These are phyloP conservation scores for Suillus hirtellus DNA, from an alignment of 768 basidiomycete species.

Conservation along the genomic window DNA sequence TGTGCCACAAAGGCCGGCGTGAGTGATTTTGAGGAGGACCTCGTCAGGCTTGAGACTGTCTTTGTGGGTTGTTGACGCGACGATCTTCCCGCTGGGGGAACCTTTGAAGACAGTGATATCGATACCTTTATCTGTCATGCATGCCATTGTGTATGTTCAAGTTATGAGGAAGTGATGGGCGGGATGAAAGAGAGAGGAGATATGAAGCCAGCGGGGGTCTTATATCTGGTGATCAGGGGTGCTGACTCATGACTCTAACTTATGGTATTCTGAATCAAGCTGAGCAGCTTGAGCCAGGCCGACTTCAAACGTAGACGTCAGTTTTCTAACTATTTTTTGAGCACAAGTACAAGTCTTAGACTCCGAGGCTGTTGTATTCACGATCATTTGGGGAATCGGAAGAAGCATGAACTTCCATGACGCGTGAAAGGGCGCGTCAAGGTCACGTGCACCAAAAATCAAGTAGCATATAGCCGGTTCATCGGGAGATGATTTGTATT, in stretches of 20 bases:
- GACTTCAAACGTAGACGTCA: background rate
- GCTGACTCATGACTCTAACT: background rate
- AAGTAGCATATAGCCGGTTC: background rate
- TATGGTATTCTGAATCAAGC: background rate
- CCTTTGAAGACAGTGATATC: slow-evolving; percentile 35
- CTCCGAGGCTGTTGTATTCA: background rate
- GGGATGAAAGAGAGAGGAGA: background rate
- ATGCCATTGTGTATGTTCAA: slow-evolving; percentile 10
- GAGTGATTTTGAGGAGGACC: slow-evolving; percentile 35
- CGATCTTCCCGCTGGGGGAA: slow-evolving; percentile 18
- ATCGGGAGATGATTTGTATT: background rate
- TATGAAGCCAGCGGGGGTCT: background rate
- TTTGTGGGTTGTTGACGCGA: slow-evolving; percentile 17
- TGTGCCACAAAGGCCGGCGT: slow-evolving; percentile 24
- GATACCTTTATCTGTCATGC: slow-evolving; percentile 7
- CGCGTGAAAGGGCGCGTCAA: background rate
- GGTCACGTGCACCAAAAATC: background rate
- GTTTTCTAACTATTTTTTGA: background rate
- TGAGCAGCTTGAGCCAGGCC: background rate
- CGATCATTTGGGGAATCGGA: background rate
- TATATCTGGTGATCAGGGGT: background rate
- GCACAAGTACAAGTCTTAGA: background rate
- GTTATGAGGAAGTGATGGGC: background rate
- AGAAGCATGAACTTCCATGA: background rate
- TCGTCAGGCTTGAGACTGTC: slow-evolving; percentile 26